phyloP scores from a whole-genome alignment of 352 stramenopile genomes.

The Globisporangium canariense region DNA sequence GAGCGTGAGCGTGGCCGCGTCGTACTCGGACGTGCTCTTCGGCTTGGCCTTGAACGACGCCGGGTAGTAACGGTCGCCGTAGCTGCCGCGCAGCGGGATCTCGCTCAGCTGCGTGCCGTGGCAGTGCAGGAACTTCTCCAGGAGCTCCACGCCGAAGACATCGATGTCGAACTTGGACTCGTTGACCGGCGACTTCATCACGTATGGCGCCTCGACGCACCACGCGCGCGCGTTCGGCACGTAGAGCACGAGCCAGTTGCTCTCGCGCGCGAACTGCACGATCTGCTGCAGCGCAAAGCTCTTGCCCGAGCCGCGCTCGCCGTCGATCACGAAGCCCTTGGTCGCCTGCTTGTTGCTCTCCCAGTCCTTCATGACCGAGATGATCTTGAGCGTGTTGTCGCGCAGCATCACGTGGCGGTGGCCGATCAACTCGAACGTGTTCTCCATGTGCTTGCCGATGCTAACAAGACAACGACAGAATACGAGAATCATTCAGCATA shows the following conservation, averaged over 20 bases:
- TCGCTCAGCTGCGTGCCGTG: slow-evolving; percentile 66
- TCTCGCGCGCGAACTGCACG: slow-evolving; percentile 84
- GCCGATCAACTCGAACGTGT: slow-evolving; percentile 79
- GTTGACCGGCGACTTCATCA: slow-evolving; percentile 78
- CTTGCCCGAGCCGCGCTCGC: slow-evolving; percentile 80
- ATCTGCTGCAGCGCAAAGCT: slow-evolving; percentile 84
- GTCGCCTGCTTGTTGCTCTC: slow-evolving; percentile 46
- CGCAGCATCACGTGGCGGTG: slow-evolving; percentile 85
- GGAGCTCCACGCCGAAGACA: slow-evolving; percentile 69
- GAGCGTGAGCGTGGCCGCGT: slow-evolving; percentile 61
- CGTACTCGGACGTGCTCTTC: slow-evolving; percentile 53
- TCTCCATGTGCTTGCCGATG: slow-evolving; percentile 66
- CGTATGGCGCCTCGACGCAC: slow-evolving; percentile 77
- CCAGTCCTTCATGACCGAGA: slow-evolving; percentile 75
- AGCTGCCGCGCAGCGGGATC: slow-evolving; percentile 63
- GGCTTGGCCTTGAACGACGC: slow-evolving; percentile 70
- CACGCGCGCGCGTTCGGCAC: slow-evolving; percentile 73
- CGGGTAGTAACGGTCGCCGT: slow-evolving; percentile 79
- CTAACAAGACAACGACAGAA: slow-evolving; percentile 16
- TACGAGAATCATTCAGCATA: neutral
- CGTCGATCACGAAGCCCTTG: slow-evolving; percentile 72
- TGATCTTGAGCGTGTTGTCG: slow-evolving; percentile 71
- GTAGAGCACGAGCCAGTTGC: slow-evolving; percentile 84
- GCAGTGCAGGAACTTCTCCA: slow-evolving; percentile 78
- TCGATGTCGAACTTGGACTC: slow-evolving; percentile 87